Evolutionary conservation across 768 basidiomycete genomes (phyloP).

Genomic region (Multifurca ochricompacta): DNA sequence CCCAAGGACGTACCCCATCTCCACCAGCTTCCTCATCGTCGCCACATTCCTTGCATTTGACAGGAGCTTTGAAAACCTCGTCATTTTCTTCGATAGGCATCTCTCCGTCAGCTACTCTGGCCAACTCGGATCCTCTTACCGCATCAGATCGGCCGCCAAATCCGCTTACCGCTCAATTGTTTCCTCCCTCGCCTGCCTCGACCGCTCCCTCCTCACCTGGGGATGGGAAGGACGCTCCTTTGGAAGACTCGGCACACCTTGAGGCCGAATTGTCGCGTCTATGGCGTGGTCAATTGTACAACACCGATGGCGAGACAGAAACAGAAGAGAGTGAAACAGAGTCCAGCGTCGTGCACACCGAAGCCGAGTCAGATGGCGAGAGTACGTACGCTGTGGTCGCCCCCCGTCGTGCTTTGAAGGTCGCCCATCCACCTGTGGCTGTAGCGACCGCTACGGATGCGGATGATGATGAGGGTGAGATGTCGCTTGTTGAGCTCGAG

Average conservation of each 20-base stretch:
- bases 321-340: conserved; percentile 20
- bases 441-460: background rate
- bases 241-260: background rate
- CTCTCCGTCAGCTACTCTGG: background rate
- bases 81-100: background rate
- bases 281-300: background rate
- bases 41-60: background rate
- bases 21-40: conserved; percentile 1
- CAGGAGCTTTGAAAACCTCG: background rate
- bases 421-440: background rate
- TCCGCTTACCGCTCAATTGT: background rate
- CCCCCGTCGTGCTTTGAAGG: background rate
- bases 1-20: background rate
- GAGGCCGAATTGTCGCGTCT: conserved; percentile 3
- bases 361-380: conserved; percentile 18
- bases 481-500: conserved; percentile 20
- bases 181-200: conserved; percentile 2
- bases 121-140: background rate
- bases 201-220: background rate
- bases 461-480: conserved; percentile 15
- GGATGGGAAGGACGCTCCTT: background rate
- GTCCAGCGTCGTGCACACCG: conserved; percentile 19
- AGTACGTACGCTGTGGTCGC: background rate
- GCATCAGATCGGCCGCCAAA: background rate
- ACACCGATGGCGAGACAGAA: conserved; percentile 11